Conservation (phyloP, 1,284 basidiomycete genomes). For the Malassezia cuniculi region DNA sequence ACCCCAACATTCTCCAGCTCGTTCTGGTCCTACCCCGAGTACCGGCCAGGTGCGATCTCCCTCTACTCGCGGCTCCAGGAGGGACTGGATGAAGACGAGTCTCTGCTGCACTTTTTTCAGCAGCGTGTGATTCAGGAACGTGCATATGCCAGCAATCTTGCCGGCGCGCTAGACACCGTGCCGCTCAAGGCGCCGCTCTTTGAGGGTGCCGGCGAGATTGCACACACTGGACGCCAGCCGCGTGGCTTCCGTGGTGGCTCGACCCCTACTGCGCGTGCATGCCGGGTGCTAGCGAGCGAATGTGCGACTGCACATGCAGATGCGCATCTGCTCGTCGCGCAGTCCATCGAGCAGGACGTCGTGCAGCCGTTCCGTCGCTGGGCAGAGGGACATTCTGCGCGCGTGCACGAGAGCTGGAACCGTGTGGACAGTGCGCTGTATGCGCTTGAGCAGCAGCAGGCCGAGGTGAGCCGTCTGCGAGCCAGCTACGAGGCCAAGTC, state of each 20-base stretch:
- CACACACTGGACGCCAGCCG: neutral
- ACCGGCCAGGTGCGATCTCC: constrained; percentile 25
- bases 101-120: constrained; percentile 29
- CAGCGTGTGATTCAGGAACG: constrained; percentile 31
- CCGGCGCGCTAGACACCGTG: constrained; percentile 21
- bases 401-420: constrained; percentile 32
- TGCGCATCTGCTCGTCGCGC: constrained; percentile 25
- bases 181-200: constrained; percentile 23
- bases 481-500: constrained; percentile 38
- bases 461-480: constrained; percentile 29
- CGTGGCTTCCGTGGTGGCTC: constrained; percentile 16
- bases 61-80: constrained; percentile 34
- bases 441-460: constrained; percentile 26
- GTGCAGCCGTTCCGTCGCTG: constrained; percentile 35
- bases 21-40: constrained; percentile 40
- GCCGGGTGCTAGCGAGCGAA: constrained; percentile 24
- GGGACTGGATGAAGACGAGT: constrained; percentile 36
- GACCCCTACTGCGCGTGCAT: constrained; percentile 20
- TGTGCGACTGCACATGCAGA: constrained; percentile 22
- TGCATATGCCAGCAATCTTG: constrained; percentile 23
- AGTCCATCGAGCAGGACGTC: constrained; percentile 24
- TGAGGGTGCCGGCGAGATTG: constrained; percentile 2
- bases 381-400: constrained; percentile 24
- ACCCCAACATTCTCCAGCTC: constrained; percentile 32
- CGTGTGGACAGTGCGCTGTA: constrained; percentile 26